phyloP scores from a whole-genome alignment of 352 stramenopile genomes.

The Phytophthora multivora region DNA sequence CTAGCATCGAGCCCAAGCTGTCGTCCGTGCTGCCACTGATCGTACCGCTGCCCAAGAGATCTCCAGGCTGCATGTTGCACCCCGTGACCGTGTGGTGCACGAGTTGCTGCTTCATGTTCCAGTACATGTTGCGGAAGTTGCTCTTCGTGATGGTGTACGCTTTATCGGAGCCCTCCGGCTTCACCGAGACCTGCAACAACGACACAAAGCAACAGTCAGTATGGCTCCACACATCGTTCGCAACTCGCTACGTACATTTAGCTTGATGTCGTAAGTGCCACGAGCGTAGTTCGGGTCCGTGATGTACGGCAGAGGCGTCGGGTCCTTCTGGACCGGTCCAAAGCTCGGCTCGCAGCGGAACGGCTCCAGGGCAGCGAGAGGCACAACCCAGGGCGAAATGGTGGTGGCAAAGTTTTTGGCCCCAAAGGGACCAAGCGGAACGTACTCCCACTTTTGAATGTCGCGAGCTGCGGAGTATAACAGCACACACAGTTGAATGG shows the following conservation, averaged over 20 bases:
- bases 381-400: constrained; percentile 97
- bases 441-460: constrained; percentile 98
- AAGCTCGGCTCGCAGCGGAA: constrained; percentile 93
- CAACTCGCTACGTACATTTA: constrained; percentile 49
- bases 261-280: constrained; percentile 90
- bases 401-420: constrained; percentile 98
- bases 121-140: constrained; percentile 98
- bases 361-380: constrained; percentile 93
- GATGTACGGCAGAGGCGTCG: constrained; percentile 93
- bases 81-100: constrained; percentile 97
- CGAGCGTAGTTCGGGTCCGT: constrained; percentile 90
- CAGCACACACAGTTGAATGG: background rate
- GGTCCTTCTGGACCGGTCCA: constrained; percentile 84
- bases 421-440: constrained; percentile 96
- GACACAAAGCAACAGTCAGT: constrained; percentile 10
- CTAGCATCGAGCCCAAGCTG: constrained; percentile 95
- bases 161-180: constrained; percentile 60
- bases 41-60: constrained; percentile 94
- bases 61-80: constrained; percentile 96
- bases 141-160: constrained; percentile 86
- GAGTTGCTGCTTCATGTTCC: constrained; percentile 97
- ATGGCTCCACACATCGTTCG: constrained; percentile 8
- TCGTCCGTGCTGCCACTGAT: constrained; percentile 92
- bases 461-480: constrained; percentile 55
- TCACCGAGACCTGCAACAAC: constrained; percentile 50